Base-by-base conservation (phyloP, 75 land plant genomes). In the Sequoia sempervirens region DNA sequence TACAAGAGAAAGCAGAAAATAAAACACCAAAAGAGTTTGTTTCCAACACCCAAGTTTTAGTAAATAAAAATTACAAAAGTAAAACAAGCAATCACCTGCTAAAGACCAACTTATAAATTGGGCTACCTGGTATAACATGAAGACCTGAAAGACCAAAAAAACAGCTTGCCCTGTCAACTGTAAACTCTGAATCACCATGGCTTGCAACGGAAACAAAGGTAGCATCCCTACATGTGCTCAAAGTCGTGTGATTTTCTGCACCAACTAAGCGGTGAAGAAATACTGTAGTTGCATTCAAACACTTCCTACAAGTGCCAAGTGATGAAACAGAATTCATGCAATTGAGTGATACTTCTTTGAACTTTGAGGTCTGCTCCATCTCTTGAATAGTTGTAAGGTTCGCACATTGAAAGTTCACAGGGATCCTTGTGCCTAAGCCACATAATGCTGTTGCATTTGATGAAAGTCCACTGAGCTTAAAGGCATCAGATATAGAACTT, bases 191-290 rank as follows among this genome's bases (percentile, higher is more conserved):
- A 30, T 89, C 88, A 70, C 82, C 83, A 66, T 85, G 91, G 80
- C 94, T 94, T 81, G 95, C 92, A 82, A 94, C 85, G n/a, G 93
- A 79, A 66, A 85, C 90, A 90, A 94, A 94, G 52, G 89, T 87
- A 75, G 96, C 94, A 90, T 93, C 89, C 26, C 93, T 82, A 79
- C 94, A 94, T 18, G 91, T 87, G 82, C 88, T 93, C 73, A 93
- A 56, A 75, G 93, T 83, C 85, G 86, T 56, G 78, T 89, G 89
- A 85, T 85, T 88, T 81, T 87, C 89, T 17, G 84, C 76, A 64
- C 87, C 91, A 20, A 89, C 61, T 47, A 93, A 80, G 66, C 80
- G 82, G 66, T 83, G 93, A 82, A 93, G 90, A 86, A 91, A 93
- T 4, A 78, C 3, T 40, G 91, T 89, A 41, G 87, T 84, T 79